These are phyloP conservation scores for Lactifluus pinguis DNA, from an alignment of 768 basidiomycete genomes.

Conservation along the genomic window DNA sequence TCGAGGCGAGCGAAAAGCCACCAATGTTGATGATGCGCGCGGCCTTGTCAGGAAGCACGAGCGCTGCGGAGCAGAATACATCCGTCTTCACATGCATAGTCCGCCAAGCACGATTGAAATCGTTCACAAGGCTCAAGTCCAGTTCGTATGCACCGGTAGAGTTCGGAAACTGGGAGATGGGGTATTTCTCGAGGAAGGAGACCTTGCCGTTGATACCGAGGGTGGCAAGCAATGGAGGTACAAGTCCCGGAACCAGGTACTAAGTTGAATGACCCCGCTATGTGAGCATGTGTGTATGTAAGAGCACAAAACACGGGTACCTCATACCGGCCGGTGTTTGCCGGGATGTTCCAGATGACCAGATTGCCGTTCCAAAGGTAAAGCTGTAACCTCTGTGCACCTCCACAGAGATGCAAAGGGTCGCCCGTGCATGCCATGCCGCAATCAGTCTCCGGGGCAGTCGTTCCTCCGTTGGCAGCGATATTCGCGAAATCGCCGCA, in stretches of 20 bases:
- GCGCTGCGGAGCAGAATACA: slow-evolving; percentile 68
- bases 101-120: slow-evolving; percentile 50
- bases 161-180: slow-evolving; percentile 52
- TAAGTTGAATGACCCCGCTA: slow-evolving; percentile 13
- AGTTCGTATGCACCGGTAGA: slow-evolving; percentile 75
- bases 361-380: slow-evolving; percentile 34
- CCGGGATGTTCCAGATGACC: slow-evolving; percentile 57
- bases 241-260: slow-evolving; percentile 47
- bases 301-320: slow-evolving; percentile 29
- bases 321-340: slow-evolving; percentile 60
- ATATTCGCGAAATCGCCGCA: slow-evolving; percentile 64
- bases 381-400: slow-evolving; percentile 37
- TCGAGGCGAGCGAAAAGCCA: slow-evolving; percentile 65
- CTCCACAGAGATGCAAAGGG: slow-evolving; percentile 60
- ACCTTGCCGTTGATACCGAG: slow-evolving; percentile 78
- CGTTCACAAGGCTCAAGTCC: slow-evolving; percentile 47
- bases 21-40: slow-evolving; percentile 59
- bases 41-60: slow-evolving; percentile 67
- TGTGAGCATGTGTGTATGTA: not conserved
- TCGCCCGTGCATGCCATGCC: slow-evolving; percentile 57
- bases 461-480: slow-evolving; percentile 25
- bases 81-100: slow-evolving; percentile 69
- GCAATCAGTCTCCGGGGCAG: slow-evolving; percentile 33
- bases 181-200: slow-evolving; percentile 65
- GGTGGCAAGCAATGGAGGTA: slow-evolving; percentile 66